phyloP scores from a whole-genome alignment of 2,329 filamentous ascomycete species.

The Phialocephala sp. region DNA sequence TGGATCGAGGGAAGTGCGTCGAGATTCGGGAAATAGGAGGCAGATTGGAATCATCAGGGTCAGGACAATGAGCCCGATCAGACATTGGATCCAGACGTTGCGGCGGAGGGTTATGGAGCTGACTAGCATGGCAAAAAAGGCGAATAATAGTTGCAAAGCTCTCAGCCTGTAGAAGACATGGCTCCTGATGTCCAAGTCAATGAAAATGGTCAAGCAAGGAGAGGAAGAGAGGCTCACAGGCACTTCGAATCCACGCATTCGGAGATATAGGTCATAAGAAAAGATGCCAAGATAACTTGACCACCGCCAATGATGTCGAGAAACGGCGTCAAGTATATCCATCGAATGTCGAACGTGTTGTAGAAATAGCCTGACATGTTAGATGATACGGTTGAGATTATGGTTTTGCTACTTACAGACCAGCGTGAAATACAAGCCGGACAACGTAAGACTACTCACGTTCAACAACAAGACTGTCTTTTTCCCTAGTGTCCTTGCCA shows the following conservation, averaged over 20 bases:
- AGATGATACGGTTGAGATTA: neutral
- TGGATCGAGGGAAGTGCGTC: neutral
- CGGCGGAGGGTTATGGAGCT: constrained; percentile 27
- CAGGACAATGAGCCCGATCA: constrained; percentile 19
- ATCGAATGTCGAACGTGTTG: constrained; percentile 27
- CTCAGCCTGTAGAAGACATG: constrained; percentile 25
- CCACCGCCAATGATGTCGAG: constrained; percentile 29
- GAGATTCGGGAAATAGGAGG: constrained; percentile 16
- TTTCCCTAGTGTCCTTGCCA: constrained; percentile 25
- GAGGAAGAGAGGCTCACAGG: constrained; percentile 16
- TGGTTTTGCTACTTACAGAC: constrained; percentile 21
- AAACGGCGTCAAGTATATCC: constrained; percentile 27
- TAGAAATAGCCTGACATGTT: constrained; percentile 24
- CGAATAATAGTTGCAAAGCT: constrained; percentile 19
- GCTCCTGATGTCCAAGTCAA: constrained; percentile 20
- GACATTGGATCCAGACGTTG: constrained; percentile 28
- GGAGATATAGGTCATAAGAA: constrained; percentile 24
- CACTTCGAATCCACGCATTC: constrained; percentile 22
- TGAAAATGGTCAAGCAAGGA: neutral
- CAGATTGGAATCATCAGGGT: constrained; percentile 23
- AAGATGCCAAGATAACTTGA: constrained; percentile 22
- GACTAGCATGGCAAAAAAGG: constrained; percentile 24
- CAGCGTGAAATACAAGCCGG: constrained; percentile 19
- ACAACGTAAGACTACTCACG: constrained; percentile 10
- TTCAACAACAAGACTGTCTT: constrained; percentile 27